Base-by-base conservation (phyloP, 495 filamentous ascomycete species). In the Podospora pseudocomata region DNA sequence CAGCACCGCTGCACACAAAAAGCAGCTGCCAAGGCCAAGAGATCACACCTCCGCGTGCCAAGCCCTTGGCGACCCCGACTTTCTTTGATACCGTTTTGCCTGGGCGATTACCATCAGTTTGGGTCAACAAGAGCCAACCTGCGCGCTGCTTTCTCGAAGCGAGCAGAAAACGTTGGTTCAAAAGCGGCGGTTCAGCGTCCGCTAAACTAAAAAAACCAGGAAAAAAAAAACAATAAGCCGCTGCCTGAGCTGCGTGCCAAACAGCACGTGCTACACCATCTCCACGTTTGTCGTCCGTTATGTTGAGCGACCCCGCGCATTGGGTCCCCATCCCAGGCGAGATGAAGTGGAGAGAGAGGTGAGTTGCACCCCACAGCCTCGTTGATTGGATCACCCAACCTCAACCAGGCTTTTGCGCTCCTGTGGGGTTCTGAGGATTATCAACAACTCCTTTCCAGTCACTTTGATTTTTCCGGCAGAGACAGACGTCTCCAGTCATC, bases 21-120 rank as follows among this genome's bases (percentile, higher is more conserved):
- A 49, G 15, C 39, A 49, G 7, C 39, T 13, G 39, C 44, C 20
- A 68, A 71, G 66, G 39, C 44, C 20, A 68, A 71, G 66, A 68
- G 66, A 66, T 68, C 66, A 68, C 58, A 58, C 62, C 69, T 71
- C 69, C 63, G 63, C 66, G 58, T 20, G 69, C 66, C 69, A 68
- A 71, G 63, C 11, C 1, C 69, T 71, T 71, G 69, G 69, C 69
- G 54, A 68, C 69, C 69, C 63, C 61, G 57, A 66, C 63, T 64
- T 32, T 53, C 49, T 67, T 67, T 64, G 63, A 64, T 54, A 27
- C 66, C 66, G 66, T 71, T 66, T 61, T 23, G 26, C 30, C 19
- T 32, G 30, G 59, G 30, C 61, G 32, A 32, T 66, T 67, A 30
- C 68, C 68, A 67, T 67, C 65, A 59, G 61, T 56, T 27, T 49